Percentiles rank a stretch among this genome's conserved stretches.
Conservation (phyloP, 225 moss, liverwort and hornwort species). For the Sphagnum contortum region DNA sequence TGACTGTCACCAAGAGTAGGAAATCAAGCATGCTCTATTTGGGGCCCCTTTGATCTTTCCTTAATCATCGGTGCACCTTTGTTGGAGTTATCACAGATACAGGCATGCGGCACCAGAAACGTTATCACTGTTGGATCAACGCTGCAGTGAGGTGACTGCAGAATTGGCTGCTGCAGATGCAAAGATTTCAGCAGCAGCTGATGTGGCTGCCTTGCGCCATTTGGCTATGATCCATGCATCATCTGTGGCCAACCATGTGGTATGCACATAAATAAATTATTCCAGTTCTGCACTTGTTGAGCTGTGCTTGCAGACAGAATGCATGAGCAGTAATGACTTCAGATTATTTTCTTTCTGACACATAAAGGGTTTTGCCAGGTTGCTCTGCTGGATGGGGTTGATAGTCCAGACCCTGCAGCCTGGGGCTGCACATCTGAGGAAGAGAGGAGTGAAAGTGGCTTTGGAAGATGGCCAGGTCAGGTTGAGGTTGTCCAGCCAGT, state of each 20-base stretch:
- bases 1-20: too few species aligned
- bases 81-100: conserved; percentile 27
- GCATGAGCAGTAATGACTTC: too few species aligned
- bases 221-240: conserved; percentile 69
- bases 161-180: conserved; percentile 41
- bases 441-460: conserved; percentile 60
- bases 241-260: conserved; percentile 57
- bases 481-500: conserved; percentile 37
- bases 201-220: conserved; percentile 54
- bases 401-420: conserved; percentile 61
- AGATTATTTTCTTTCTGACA: too few species aligned
- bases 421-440: conserved; percentile 69
- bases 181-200: conserved; percentile 49
- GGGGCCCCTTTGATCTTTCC: too few species aligned
- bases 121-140: conserved; percentile 51
- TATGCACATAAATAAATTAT: conserved; percentile 9
- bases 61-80: too few species aligned
- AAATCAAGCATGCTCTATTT: too few species aligned
- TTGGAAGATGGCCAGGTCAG: conserved; percentile 67
- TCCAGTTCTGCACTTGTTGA: neutral
- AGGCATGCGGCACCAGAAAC: conserved; percentile 80
- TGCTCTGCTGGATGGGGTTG: conserved; percentile 68
- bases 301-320: neutral
- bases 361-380: conserved; percentile 21
- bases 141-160: conserved; percentile 54